phyloP scores from a whole-genome alignment of 805 yeast genomes.

The Metschnikowia lochheadii region DNA sequence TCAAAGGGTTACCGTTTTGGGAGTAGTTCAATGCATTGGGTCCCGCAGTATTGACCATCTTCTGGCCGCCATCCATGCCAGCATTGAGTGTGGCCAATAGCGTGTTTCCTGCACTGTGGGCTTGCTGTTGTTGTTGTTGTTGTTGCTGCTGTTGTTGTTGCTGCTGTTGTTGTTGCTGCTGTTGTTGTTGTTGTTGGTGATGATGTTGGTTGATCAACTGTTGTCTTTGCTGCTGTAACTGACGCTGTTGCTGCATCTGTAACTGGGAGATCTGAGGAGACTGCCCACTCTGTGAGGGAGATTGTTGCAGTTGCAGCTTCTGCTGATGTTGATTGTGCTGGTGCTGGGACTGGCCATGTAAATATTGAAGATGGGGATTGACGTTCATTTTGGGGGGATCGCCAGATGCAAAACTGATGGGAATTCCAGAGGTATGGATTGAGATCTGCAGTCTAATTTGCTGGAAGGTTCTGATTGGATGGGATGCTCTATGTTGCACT shows the following conservation, averaged over 20 bases:
- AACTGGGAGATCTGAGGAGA: conserved; percentile 36
- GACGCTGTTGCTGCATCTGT: conserved; percentile 28
- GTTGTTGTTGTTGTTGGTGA: conserved; percentile 27
- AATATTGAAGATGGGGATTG: conserved; percentile 41
- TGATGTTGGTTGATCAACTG: conserved; percentile 31
- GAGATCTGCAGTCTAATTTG: background rate
- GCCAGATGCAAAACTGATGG: background rate
- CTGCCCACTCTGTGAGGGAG: conserved; percentile 20
- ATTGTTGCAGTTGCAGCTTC: conserved; percentile 26
- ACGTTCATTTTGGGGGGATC: conserved; percentile 29
- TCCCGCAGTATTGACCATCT: background rate
- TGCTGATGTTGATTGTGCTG: conserved; percentile 19
- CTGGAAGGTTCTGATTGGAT: background rate
- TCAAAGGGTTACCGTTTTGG: conserved; percentile 24
- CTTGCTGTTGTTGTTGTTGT: conserved; percentile 13
- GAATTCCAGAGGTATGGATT: background rate
- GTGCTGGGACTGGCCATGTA: conserved; percentile 20
- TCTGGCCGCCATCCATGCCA: conserved; percentile 15
- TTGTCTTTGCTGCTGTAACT: conserved; percentile 29
- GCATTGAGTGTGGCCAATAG: conserved; percentile 36
- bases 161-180: conserved; percentile 21
- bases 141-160: conserved; percentile 28
- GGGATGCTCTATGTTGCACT: background rate
- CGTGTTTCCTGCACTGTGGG: conserved; percentile 25
- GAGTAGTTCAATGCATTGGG: conserved; percentile 9